Conservation (phyloP, 1,284 basidiomycete species). For the Mycena citricolor region DNA sequence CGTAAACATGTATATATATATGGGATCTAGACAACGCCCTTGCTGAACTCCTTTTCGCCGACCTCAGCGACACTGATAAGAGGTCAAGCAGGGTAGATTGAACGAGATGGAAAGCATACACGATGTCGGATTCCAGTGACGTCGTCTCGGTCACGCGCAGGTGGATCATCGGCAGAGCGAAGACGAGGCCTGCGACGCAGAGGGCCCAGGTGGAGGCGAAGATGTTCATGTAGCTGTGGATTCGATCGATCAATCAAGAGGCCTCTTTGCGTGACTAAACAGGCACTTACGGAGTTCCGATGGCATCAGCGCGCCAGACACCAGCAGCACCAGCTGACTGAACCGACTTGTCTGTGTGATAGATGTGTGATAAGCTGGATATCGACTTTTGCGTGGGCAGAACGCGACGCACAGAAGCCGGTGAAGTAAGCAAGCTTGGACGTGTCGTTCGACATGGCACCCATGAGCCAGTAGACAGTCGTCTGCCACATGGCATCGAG, state of each 20-base stretch:
- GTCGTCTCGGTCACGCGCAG: conserved; percentile 52
- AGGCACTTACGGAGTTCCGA: conserved; percentile 40
- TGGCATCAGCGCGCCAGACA: conserved; percentile 50
- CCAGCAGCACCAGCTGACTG: conserved; percentile 58
- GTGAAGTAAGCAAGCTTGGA: conserved; percentile 57
- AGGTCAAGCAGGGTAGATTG: no score
- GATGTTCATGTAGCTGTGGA: conserved; percentile 51
- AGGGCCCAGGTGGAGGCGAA: conserved; percentile 55
- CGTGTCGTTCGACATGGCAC: conserved; percentile 59
- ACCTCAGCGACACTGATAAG: no score
- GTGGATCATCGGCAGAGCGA: conserved; percentile 55
- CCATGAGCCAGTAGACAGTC: conserved; percentile 53
- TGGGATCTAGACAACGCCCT: no score
- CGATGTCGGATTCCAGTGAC: conserved; percentile 41
- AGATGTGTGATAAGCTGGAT: no score
- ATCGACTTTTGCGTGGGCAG: no score
- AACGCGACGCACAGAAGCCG: conserved; percentile 43
- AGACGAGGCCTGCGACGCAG: conserved; percentile 46
- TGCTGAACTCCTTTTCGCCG: no score
- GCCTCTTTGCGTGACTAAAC: neutral
- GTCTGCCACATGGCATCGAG: conserved; percentile 65
- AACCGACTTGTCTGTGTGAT: conserved; percentile 47
- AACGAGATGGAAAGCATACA: conserved; percentile 37
- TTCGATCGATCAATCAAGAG: neutral
- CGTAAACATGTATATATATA: no score